Base-by-base conservation (phyloP, 208 protist genomes). In the Zelonia costaricensis region DNA sequence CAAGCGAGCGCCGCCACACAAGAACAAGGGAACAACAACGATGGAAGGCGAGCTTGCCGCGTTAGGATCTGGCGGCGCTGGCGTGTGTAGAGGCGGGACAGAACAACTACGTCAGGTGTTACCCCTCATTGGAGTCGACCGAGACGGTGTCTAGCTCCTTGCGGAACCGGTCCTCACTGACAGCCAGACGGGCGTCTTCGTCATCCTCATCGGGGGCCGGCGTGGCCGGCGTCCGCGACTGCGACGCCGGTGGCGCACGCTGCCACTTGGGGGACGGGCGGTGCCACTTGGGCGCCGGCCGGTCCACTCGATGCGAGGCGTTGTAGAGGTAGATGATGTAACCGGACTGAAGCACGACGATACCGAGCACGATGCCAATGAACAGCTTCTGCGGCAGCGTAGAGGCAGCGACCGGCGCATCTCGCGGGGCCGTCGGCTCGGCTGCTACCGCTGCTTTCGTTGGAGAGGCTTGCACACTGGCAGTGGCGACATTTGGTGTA, bases 311-410 rank as follows among this genome's bases (percentile, higher is more conserved):
- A n/a, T 65, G 44, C 5, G 59, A 35, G 0, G 28, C 23, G n/a
- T 57, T 56, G 31, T 59, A 68, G 23, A 64, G 47, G 47, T 74
- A 74, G 7, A 74, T 60, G 46, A 68, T 74, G 54, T 58, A 61
- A 42, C 53, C 35, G 3, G 60, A 59, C 47, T 74, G 68, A 4
- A 46, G n/a, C 25, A 66, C 52, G 5, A 67, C 53, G 3, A 76
- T 56, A 10, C 57, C 62, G 7, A 67, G 47, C 7, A 70, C 62
- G 15, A 70, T 33, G 33, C 57, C 70, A 9, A 70, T 38, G 13
- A 70, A 31, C 4, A 70, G 36, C 23, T 54, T 57, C n/a, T 65
- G 56, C 36, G 13, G 51, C 44, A 36, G 47, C 13, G 22, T 51
- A 13, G 58, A 59, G 48, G 10, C 36, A 15, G 36, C 36, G 10